Conservation (phyloP, 306 rosid genomes). For the Acacia melanoxylon region DNA sequence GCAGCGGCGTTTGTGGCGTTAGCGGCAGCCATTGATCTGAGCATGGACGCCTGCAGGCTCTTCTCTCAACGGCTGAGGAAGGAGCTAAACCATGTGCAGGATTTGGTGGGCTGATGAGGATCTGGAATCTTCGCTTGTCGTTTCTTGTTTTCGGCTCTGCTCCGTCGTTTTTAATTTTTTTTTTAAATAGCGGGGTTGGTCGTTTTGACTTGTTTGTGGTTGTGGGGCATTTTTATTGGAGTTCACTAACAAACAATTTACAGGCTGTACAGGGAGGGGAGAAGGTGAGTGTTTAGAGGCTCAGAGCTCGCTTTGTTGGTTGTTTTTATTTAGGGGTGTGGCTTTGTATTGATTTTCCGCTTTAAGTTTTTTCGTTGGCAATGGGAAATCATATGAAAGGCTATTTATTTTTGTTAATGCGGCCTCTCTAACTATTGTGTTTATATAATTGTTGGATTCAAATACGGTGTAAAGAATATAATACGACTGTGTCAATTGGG, state of each 20-base stretch:
- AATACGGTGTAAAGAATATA: not conserved
- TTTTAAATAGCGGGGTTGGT: slow-evolving; percentile 31
- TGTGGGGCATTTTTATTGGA: slow-evolving; percentile 21
- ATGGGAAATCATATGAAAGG: slow-evolving; percentile 44
- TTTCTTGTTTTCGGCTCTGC: slow-evolving; percentile 24
- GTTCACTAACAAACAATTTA: slow-evolving; percentile 50
- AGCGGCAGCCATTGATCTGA: slow-evolving; percentile 61
- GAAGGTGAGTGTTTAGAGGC: slow-evolving; percentile 16
- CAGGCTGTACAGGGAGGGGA: slow-evolving; percentile 54
- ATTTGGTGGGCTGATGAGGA: slow-evolving; percentile 31
- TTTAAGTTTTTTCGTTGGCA: slow-evolving; percentile 27
- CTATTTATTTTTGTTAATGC: not conserved
- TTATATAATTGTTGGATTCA: not conserved
- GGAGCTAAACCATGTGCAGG: slow-evolving; percentile 52
- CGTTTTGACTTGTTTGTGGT: slow-evolving; percentile 9
- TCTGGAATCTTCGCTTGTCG: slow-evolving; percentile 21
- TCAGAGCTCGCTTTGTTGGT: slow-evolving; percentile 43
- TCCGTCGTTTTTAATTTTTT: slow-evolving; percentile 15
- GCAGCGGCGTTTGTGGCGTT: slow-evolving; percentile 63
- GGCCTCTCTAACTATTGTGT: not conserved
- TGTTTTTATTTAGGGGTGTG: slow-evolving; percentile 44
- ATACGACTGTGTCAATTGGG: not conserved
- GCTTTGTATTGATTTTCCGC: slow-evolving; percentile 56
- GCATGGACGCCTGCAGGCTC: slow-evolving; percentile 61
- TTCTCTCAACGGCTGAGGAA: slow-evolving; percentile 63